phyloP scores from a whole-genome alignment of 495 filamentous ascomycete species.

The Terfezia boudieri region DNA sequence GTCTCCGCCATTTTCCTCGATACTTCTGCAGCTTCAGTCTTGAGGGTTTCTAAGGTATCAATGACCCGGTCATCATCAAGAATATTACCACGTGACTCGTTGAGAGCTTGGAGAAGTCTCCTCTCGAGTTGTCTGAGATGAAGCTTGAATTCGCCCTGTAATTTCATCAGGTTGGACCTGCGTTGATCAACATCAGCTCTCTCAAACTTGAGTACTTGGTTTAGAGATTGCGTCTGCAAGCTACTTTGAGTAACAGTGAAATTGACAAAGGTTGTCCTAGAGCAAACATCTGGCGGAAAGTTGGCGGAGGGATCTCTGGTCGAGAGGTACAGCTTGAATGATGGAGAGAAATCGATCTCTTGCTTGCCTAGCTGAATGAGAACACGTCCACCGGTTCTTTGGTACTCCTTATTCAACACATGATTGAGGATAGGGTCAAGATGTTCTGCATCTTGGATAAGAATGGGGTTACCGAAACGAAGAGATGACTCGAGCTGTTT shows the following conservation, averaged over 20 bases:
- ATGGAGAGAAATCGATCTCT: conserved; percentile 96
- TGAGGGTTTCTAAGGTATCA: conserved; percentile 90
- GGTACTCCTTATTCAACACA: conserved; percentile 97
- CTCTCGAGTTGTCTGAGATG: conserved; percentile 94
- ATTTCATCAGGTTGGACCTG: conserved; percentile 86
- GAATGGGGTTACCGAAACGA: conserved; percentile 92
- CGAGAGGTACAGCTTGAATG: conserved; percentile 87
- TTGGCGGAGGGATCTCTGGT: conserved; percentile 88
- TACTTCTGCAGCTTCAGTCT: conserved; percentile 91
- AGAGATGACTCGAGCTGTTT: conserved; percentile 93
- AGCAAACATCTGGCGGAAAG: conserved; percentile 96
- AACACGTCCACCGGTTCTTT: conserved; percentile 96
- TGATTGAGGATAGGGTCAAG: conserved; percentile 94
- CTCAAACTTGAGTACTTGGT: conserved; percentile 90
- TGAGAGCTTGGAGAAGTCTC: conserved; percentile 75
- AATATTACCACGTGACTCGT: conserved; percentile 94
- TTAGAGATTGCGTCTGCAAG: conserved; percentile 89
- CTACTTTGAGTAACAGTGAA: conserved; percentile 98
- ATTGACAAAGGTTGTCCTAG: conserved; percentile 95
- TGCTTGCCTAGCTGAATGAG: conserved; percentile 96
- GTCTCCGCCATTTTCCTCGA: conserved; percentile 89
- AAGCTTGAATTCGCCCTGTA: conserved; percentile 96
- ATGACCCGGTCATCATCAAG: conserved; percentile 96
- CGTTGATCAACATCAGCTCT: conserved; percentile 94
- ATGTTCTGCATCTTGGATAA: conserved; percentile 96